Percentiles rank a stretch among this genome's conserved stretches.
Conservation (phyloP, 805 yeast genomes). For the Spathaspora sp. region DNA sequence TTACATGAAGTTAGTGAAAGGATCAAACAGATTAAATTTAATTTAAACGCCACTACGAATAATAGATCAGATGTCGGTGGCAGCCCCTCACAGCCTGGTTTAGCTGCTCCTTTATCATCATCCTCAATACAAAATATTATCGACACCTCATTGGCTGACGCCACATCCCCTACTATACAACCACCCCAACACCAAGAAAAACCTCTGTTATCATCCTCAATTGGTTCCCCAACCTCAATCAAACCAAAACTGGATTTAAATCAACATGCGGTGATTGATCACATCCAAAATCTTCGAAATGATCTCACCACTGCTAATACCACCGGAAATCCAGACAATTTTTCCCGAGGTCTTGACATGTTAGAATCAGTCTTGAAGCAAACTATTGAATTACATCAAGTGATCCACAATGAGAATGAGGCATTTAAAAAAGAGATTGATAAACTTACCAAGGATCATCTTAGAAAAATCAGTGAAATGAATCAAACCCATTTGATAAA, state of each 20-base stretch:
- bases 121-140: not conserved
- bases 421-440: conserved; percentile 7
- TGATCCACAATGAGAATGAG: conserved; percentile 6
- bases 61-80: not conserved
- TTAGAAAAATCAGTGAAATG: conserved; percentile 5
- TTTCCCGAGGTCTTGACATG: conserved; percentile 1
- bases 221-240: not conserved
- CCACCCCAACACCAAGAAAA: not conserved
- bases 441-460: conserved; percentile 4
- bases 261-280: not conserved
- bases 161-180: not conserved
- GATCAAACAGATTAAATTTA: conserved; percentile 21
- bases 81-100: not conserved
- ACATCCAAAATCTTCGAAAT: not conserved
- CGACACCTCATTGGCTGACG: not conserved
- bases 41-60: not conserved
- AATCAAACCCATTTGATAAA: conserved; percentile 6
- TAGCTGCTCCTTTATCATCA: not conserved
- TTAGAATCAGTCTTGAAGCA: conserved; percentile 8
- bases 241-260: not conserved
- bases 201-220: not conserved
- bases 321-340: not conserved
- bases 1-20: conserved; percentile 30
- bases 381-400: conserved; percentile 2
- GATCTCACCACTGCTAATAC: not conserved